Conservation (phyloP, 2,329 filamentous ascomycete species). For the Colletotrichum lindemuthianum region DNA sequence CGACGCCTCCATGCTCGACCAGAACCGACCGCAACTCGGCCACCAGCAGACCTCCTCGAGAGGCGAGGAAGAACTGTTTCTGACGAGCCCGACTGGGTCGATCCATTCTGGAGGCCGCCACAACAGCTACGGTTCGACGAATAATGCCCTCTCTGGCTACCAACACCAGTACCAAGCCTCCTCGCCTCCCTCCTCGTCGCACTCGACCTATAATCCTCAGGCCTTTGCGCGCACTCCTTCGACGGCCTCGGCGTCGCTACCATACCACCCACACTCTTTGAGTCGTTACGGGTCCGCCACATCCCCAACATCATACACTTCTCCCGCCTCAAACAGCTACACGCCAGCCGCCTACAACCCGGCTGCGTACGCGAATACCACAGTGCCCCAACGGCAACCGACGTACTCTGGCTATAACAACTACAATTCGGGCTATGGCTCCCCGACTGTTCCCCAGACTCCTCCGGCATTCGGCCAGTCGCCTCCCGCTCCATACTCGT, state of each 20-base stretch:
- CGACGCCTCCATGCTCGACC: constrained; percentile 61
- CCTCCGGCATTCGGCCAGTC: constrained; percentile 50
- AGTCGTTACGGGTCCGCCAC: constrained; percentile 51
- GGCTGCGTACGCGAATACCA: constrained; percentile 64
- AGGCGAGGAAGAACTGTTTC: constrained; percentile 71
- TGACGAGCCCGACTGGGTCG: constrained; percentile 58
- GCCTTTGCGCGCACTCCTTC: constrained; percentile 68
- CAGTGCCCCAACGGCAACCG: constrained; percentile 59
- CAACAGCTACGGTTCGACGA: constrained; percentile 53
- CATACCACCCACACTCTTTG: constrained; percentile 57
- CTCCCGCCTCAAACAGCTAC: constrained; percentile 53
- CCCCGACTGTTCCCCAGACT: constrained; percentile 48
- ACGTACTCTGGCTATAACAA: constrained; percentile 60
- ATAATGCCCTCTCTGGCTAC: constrained; percentile 60
- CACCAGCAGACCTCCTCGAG: constrained; percentile 43
- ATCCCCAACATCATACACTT: constrained; percentile 47
- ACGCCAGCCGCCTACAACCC: constrained; percentile 67
- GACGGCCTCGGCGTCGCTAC: constrained; percentile 62
- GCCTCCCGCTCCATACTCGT: constrained; percentile 47
- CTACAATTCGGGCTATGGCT: constrained; percentile 55
- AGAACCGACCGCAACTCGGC: constrained; percentile 25
- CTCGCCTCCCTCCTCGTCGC: constrained; percentile 56
- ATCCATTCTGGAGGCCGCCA: constrained; percentile 42
- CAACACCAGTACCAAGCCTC: constrained; percentile 61
- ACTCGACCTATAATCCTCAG: constrained; percentile 76